Evolutionary conservation across 2,329 filamentous ascomycete genomes (phyloP), one percentile per base, ranked within the genome.

Genomic region (Lojkania enalia): DNA sequence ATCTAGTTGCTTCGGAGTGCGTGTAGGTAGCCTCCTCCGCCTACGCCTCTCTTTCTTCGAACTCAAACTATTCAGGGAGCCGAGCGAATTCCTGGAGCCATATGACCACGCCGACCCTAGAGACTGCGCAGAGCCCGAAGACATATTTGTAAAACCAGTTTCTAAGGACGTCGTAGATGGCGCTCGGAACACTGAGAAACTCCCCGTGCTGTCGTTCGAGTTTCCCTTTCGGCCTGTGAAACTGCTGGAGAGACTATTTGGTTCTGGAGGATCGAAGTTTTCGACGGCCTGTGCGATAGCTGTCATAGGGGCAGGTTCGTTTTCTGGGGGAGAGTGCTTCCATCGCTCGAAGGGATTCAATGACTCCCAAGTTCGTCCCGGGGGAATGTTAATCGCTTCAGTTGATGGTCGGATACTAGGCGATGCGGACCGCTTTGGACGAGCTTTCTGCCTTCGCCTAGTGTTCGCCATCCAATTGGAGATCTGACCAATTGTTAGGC

Each of bases 391-490:
- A 50, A 95, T 85, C 4, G 85, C 82, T 44, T 77, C 75, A 15
- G 79, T 79, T 44, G 81, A 79, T 51, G 77, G 79, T 19, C 82
- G 79, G 35, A 85, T 73, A 55, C 85, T 82, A 1, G 89, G 87
- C 3, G 88, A 91, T 14, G 79, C 82, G 20, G 82, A 83, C 52
- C 85, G 79, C 35, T 82, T 83, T 2, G 81, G 76, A 36, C 84
- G 82, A 42, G 87, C 83, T 73, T 95, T 96, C 58, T 88, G 85
- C 51, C 90, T 81, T 44, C 90, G 83, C 32, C 90, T 84, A 45
- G 90, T 90, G 69, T 96, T 96, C 47, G 90, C 90, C 35, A 96
- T 82, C 90, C 90, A 96, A 66, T 95, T 95, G 9, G 85, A 86
- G 57, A 96, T 92, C 63, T 96, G 91, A 12, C 80, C 86, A 59